Evolutionary conservation across 352 stramenopile species (phyloP), one percentile per base, ranked within the genome.

Genomic region (Globisporangium uncinulatum): DNA sequence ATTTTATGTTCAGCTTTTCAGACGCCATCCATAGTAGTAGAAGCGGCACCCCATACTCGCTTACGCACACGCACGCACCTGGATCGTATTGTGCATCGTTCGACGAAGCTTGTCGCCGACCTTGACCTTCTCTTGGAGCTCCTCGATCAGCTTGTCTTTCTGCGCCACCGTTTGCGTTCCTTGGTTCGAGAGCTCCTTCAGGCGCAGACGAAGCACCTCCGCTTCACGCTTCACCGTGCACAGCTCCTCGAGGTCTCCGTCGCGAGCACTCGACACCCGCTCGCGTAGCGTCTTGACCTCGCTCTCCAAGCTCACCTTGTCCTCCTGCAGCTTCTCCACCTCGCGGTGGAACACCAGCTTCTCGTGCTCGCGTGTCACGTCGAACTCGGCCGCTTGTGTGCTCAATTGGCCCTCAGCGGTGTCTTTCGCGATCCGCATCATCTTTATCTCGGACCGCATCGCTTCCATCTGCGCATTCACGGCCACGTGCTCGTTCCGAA

Each of bases 21-120:
- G 1, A 29, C 24, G 24, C 24, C 24, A 29, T 29, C 24, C 24
- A 29, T 29, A 29, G 24, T 29, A 29, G 24, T 29, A 29, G 24
- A 29, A 29, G 24, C 24, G 24, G 24, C 24, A 29, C 24, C 24
- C 4, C 13, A 20, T 6, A 47, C 20, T 37, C 7, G 41, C 4
- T 29, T 39, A 62, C 19, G 34, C 13, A 13, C 6, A 56, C 20
- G 14, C 57, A 6, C 65, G 37, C 78, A 90, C 80, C 73, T 93
- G 80, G 34, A 99, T 98, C 43, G 84, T 89, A 74, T 99, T 99
- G 79, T 99, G 97, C 79, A 99, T 91, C 61, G 87, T 78, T n/a
- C 97, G 78, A 36, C 97, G 85, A 15, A 92, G 52, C 34, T 85
- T 90, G 57, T 97, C 85, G 1, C 81, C 83, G n/a, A 86, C 67